Evolutionary conservation across 768 basidiomycete species (phyloP).

Genomic region (Xerocomellus amylosporus): DNA sequence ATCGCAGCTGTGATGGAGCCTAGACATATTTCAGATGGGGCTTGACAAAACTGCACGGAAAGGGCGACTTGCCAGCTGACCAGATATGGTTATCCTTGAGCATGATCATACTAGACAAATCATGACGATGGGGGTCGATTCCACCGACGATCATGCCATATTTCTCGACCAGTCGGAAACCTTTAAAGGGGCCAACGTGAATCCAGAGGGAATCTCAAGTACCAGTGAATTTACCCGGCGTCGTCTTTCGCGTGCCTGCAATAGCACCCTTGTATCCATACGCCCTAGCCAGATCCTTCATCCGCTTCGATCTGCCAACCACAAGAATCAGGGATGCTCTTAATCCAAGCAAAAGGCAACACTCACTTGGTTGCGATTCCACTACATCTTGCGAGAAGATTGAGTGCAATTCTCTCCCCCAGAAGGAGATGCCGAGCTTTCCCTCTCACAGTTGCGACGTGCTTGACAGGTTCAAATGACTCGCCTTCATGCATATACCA

Average conservation of each 20-base stretch:
- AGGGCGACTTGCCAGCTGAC: conserved; percentile 69
- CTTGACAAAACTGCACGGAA: not conserved
- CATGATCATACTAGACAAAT: conserved; percentile 99
- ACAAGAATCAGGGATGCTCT: not conserved
- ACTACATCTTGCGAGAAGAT: conserved; percentile 90
- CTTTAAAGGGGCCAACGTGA: conserved; percentile 36
- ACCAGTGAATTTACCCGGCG: conserved; percentile 56
- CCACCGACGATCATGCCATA: conserved; percentile 99
- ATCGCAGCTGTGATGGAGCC: conserved; percentile 93
- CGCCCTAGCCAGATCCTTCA: conserved; percentile 73
- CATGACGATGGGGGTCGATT: conserved; percentile 91
- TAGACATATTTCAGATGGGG: conserved; percentile 24
- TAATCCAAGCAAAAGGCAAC: not conserved
- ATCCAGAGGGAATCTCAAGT: not conserved
- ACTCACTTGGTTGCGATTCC: conserved; percentile 93
- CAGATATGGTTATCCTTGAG: conserved; percentile 99
- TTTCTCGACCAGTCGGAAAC: conserved; percentile 96
- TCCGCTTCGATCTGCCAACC: conserved; percentile 65
- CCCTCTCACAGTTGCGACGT: conserved; percentile 88
- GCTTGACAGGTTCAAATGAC: conserved; percentile 72
- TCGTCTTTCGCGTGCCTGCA: conserved; percentile 96
- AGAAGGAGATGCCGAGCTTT: conserved; percentile 84
- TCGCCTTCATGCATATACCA: conserved; percentile 92
- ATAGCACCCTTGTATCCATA: conserved; percentile 85
- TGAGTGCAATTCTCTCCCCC: conserved; percentile 91